Evolutionary conservation across 1,284 basidiomycete genomes (phyloP).

Genomic region (Gymnopus androsaceus): DNA sequence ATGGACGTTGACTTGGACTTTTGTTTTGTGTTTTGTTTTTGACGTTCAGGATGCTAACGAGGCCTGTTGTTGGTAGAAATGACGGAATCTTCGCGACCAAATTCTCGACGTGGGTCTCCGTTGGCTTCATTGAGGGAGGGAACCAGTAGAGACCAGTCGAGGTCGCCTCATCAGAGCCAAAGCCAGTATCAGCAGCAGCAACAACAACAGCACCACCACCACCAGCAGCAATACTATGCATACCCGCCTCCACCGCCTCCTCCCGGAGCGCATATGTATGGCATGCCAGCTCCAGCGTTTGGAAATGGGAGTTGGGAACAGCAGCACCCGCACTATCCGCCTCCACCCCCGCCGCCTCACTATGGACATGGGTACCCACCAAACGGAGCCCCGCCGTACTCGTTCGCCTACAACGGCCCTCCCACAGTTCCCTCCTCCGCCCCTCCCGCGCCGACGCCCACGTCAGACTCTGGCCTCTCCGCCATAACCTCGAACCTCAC

Average conservation of each 20-base stretch:
- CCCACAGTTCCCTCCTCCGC: background rate
- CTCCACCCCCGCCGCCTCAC: background rate
- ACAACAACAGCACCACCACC: background rate
- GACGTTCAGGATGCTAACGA: too few relatives aligned
- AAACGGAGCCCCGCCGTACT: too few relatives aligned
- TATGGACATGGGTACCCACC: background rate
- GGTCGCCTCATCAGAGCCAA: background rate
- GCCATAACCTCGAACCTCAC: background rate
- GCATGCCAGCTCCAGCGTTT: background rate
- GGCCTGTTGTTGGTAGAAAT: too few relatives aligned
- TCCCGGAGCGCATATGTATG: conserved; percentile 7
- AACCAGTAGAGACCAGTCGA: too few relatives aligned
- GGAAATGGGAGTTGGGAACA: background rate
- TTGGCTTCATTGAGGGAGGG: too few relatives aligned
- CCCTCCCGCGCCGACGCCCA: too few relatives aligned
- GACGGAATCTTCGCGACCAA: too few relatives aligned
- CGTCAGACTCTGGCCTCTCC: conserved; percentile 1
- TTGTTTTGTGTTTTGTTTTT: background rate
- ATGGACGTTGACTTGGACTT: background rate
- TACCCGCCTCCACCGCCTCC: conserved; percentile 5
- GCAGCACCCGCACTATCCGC: background rate
- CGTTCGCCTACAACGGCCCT: background rate
- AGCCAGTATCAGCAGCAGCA: background rate
- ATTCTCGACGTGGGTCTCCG: too few relatives aligned
- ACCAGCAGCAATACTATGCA: conserved; percentile 6